Conservation (phyloP, 2,329 filamentous ascomycete species). For the Microsporum audouinii region DNA sequence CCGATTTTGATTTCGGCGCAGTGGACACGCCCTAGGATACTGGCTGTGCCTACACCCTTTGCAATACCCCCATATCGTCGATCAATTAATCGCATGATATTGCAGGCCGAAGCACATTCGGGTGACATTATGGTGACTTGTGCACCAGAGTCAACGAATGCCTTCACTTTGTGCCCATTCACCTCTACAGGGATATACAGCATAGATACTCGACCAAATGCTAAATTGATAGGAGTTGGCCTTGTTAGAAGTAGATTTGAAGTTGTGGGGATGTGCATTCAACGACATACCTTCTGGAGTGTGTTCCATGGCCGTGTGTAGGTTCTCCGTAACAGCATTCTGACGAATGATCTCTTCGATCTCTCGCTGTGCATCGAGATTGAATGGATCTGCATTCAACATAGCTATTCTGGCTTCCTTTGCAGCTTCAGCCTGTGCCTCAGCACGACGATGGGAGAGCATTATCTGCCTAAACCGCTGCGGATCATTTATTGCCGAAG, state of each 20-base stretch:
- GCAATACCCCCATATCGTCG: slow-evolving; percentile 84
- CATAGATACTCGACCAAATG: slow-evolving; percentile 91
- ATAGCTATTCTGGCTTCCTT: slow-evolving; percentile 72
- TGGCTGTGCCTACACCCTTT: slow-evolving; percentile 84
- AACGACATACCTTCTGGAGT: slow-evolving; percentile 73
- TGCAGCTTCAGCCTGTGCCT: slow-evolving; percentile 61
- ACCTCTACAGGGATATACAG: slow-evolving; percentile 93
- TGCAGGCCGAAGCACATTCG: slow-evolving; percentile 75
- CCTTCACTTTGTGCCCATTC: slow-evolving; percentile 84
- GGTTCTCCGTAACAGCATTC: slow-evolving; percentile 84
- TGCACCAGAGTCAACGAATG: slow-evolving; percentile 91
- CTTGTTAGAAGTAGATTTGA: not conserved
- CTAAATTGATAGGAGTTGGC: slow-evolving; percentile 35
- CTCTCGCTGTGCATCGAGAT: slow-evolving; percentile 76
- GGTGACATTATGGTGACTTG: slow-evolving; percentile 99
- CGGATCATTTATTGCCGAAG: slow-evolving; percentile 62
- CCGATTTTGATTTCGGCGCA: slow-evolving; percentile 92
- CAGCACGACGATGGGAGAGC: slow-evolving; percentile 54
- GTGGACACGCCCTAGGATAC: slow-evolving; percentile 89
- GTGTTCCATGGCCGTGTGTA: slow-evolving; percentile 93
- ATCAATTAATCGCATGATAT: slow-evolving; percentile 93
- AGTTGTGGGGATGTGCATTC: not conserved
- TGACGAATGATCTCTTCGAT: slow-evolving; percentile 97
- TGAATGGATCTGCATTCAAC: slow-evolving; percentile 89
- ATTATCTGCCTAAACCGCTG: slow-evolving; percentile 64